Conservation (phyloP, 2,329 filamentous ascomycete species). For the Fusarium sambucinum region DNA sequence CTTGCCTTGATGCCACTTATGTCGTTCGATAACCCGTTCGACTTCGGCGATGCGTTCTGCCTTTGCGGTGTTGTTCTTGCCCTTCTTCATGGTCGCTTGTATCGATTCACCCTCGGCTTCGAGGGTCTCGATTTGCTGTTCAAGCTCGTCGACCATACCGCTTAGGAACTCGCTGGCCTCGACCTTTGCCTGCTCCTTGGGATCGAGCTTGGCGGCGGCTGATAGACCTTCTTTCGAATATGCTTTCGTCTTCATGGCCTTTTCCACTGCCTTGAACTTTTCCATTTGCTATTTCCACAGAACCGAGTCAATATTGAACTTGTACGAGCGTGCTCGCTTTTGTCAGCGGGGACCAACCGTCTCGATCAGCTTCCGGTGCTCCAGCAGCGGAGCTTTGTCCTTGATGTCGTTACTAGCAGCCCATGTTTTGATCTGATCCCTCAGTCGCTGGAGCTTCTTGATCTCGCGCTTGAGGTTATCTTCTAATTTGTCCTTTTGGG, state of each 20-base stretch:
- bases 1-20: constrained; percentile 96
- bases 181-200: constrained; percentile 95
- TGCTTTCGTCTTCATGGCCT: constrained; percentile 99
- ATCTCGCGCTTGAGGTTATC: constrained; percentile 99
- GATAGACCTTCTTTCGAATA: constrained; percentile 98
- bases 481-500: constrained; percentile 98
- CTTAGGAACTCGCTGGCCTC: constrained; percentile 89
- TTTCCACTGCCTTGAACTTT: constrained; percentile 99
- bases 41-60: constrained; percentile 90
- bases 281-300: constrained; percentile 85
- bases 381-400: constrained; percentile 94
- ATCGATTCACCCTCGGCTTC: constrained; percentile 91
- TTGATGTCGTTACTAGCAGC: constrained; percentile 98
- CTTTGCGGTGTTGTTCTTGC: constrained; percentile 86
- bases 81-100: constrained; percentile 92
- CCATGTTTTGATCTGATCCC: constrained; percentile 99
- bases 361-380: constrained; percentile 96
- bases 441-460: constrained; percentile 97
- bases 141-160: constrained; percentile 89
- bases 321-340: constrained; percentile 14
- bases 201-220: constrained; percentile 91
- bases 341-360: constrained; percentile 72
- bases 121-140: constrained; percentile 90
- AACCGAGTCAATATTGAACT: constrained; percentile 36
- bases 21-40: constrained; percentile 84